phyloP scores from a whole-genome alignment of 257 asterid genomes.

The Nicotiana otophora region DNA sequence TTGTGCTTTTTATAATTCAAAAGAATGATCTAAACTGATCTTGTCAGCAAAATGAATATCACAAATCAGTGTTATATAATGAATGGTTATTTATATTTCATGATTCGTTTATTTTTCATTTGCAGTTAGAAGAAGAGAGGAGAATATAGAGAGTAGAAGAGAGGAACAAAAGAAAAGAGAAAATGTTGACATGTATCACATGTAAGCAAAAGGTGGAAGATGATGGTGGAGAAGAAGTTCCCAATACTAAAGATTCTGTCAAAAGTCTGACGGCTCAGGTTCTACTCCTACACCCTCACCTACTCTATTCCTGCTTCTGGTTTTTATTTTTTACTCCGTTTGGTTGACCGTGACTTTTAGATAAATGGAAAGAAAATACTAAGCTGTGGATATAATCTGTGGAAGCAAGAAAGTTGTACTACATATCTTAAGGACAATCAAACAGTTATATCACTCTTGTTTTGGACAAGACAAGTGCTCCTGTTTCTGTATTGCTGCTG shows the following conservation, averaged over 20 bases:
- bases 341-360: too few relatives aligned
- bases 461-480: too few relatives aligned
- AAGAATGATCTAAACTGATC: background rate
- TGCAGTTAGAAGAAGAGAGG: background rate
- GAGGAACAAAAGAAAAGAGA: background rate
- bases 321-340: too few relatives aligned
- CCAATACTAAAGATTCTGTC: slow-evolving; percentile 84
- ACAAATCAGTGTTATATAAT: background rate
- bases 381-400: too few relatives aligned
- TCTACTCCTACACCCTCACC: slow-evolving; percentile 17
- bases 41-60: background rate
- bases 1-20: background rate
- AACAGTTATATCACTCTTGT: too few relatives aligned
- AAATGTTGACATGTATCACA: slow-evolving; percentile 93
- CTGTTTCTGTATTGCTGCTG: too few relatives aligned
- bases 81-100: background rate
- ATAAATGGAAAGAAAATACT: too few relatives aligned
- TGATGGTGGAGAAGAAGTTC: slow-evolving; percentile 55
- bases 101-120: background rate
- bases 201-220: slow-evolving; percentile 66
- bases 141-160: background rate
- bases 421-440: too few relatives aligned
- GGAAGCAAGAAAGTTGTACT: too few relatives aligned
- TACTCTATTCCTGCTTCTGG: too few relatives aligned
- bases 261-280: slow-evolving; percentile 96